Evolutionary conservation across 768 basidiomycete species (phyloP).

Genomic region (Lanmaoa rubissima): DNA sequence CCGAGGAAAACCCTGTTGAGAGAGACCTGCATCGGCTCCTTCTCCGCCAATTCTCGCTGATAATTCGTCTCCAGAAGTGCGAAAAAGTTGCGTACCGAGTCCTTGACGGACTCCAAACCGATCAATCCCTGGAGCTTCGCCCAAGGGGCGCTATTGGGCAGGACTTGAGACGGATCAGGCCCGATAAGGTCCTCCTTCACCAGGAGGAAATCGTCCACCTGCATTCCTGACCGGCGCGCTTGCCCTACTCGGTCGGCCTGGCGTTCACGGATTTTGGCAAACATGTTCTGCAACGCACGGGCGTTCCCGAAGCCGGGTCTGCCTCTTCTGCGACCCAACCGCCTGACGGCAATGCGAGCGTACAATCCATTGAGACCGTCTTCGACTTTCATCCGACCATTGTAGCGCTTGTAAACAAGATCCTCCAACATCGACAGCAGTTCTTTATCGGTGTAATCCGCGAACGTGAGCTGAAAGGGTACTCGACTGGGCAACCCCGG

Average conservation of each 20-base stretch:
- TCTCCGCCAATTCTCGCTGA: constrained; percentile 54
- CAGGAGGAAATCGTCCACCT: constrained; percentile 52
- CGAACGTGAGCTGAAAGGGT: constrained; percentile 57
- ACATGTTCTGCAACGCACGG: constrained; percentile 54
- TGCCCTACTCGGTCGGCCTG: constrained; percentile 51
- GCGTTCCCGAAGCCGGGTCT: constrained; percentile 67
- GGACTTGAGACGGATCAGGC: constrained; percentile 54
- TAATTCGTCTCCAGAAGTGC: constrained; percentile 54
- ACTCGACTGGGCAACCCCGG: constrained; percentile 68
- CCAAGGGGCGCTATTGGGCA: constrained; percentile 49
- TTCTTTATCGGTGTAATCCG: constrained; percentile 60
- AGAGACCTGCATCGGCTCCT: constrained; percentile 49
- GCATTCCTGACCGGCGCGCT: constrained; percentile 39
- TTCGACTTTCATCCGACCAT: constrained; percentile 54
- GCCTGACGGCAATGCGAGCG: constrained; percentile 53
- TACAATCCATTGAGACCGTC: constrained; percentile 56
- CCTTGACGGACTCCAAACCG: constrained; percentile 59
- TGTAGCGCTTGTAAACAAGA: constrained; percentile 44
- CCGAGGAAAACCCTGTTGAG: constrained; percentile 69
- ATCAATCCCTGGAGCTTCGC: constrained; percentile 49
- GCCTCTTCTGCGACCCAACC: constrained; percentile 61
- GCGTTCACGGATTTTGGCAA: constrained; percentile 46
- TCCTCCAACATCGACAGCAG: constrained; percentile 53
- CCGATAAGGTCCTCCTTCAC: constrained; percentile 60
- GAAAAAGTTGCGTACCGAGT: constrained; percentile 50